Conservation (phyloP, 768 basidiomycete species). For the Pleurotus citrinopileatus region DNA sequence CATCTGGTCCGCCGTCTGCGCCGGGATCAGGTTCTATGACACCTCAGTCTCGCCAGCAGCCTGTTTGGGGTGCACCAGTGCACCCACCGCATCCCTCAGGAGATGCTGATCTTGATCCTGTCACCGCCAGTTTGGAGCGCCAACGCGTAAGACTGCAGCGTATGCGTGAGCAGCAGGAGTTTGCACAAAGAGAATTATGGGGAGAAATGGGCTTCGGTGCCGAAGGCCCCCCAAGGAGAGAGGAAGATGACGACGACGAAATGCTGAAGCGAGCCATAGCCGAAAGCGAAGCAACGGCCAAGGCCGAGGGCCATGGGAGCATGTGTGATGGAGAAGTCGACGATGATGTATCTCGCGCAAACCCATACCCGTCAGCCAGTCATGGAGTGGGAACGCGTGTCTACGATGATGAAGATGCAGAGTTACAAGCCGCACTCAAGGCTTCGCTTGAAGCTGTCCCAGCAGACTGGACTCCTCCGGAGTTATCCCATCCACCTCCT, state of each 20-base stretch:
- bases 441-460: conserved; percentile 75
- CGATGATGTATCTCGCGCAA: conserved; percentile 21
- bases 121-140: conserved; percentile 66
- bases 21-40: conserved; percentile 16
- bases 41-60: conserved; percentile 9
- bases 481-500: conserved; percentile 14
- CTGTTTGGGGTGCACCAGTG: conserved; percentile 8
- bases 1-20: conserved; percentile 13
- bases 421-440: conserved; percentile 82
- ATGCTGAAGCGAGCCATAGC: conserved; percentile 55
- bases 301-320: conserved; percentile 19
- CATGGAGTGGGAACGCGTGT: conserved; percentile 34
- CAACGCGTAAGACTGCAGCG: conserved; percentile 58
- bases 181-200: conserved; percentile 60
- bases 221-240: conserved; percentile 28
- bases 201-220: conserved; percentile 30
- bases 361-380: conserved; percentile 6
- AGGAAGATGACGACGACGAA: conserved; percentile 58
- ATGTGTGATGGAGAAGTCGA: conserved; percentile 14
- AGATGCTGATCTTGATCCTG: conserved; percentile 43
- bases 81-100: conserved; percentile 2
- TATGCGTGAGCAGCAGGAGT: conserved; percentile 65
- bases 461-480: conserved; percentile 42
- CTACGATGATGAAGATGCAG: conserved; percentile 85
- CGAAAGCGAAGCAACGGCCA: conserved; percentile 52